phyloP scores from a whole-genome alignment of 169 alveolate species.

The Eimeria necatrix region DNA sequence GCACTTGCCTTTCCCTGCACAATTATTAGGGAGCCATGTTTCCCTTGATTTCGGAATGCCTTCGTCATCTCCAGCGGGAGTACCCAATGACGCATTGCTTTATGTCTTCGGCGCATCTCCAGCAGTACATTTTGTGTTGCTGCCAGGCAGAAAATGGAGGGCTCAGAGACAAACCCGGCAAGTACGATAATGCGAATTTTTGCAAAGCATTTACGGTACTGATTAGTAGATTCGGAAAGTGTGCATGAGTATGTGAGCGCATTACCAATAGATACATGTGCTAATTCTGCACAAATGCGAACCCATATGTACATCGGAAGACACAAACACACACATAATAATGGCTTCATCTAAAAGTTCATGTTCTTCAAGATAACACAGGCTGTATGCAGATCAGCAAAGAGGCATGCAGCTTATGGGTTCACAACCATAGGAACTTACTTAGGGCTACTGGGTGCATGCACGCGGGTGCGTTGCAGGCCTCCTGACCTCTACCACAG shows the following conservation, averaged over 20 bases:
- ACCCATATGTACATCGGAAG: too few species aligned
- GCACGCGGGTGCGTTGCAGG: slow-evolving; percentile 36
- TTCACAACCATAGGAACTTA: neutral
- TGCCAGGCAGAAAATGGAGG: slow-evolving; percentile 86
- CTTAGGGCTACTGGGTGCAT: neutral
- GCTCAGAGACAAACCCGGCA: slow-evolving; percentile 95
- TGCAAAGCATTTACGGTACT: too few species aligned
- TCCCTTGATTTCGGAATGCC: slow-evolving; percentile 59
- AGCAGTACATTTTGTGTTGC: slow-evolving; percentile 78
- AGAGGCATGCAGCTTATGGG: neutral
- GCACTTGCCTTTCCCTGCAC: slow-evolving; percentile 77
- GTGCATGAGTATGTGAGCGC: too few species aligned
- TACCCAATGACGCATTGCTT: slow-evolving; percentile 26
- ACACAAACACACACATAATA: too few species aligned
- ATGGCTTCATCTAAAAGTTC: too few species aligned
- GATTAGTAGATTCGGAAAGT: too few species aligned
- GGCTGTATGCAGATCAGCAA: too few species aligned
- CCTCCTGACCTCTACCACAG: slow-evolving; percentile 94
- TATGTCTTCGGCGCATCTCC: slow-evolving; percentile 72
- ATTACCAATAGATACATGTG: too few species aligned
- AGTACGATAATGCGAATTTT: slow-evolving; percentile 64
- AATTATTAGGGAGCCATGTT: slow-evolving; percentile 70
- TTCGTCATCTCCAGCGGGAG: slow-evolving; percentile 10
- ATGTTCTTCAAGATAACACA: too few species aligned
- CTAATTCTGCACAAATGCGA: too few species aligned